Evolutionary conservation across 768 basidiomycete genomes (phyloP), one percentile per base, ranked within the genome.

Genomic region (Trichaptum fuscoviolaceum): DNA sequence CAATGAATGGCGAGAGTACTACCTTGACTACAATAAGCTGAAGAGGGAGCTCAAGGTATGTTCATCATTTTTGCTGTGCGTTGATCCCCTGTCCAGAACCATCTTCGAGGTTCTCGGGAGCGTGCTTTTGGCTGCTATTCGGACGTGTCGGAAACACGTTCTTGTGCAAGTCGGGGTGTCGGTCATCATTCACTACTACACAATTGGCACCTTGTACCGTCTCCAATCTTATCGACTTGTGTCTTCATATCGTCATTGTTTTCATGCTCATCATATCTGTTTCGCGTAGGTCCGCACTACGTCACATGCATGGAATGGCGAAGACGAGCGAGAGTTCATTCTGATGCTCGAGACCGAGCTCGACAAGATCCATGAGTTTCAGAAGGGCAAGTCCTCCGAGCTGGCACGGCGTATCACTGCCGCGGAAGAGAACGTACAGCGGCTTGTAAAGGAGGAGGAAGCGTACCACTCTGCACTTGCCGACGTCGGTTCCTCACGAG

Each of bases 361-460:
- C 35, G 92, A 95, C 73, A 99, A 99, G 79, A 89, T 98, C 58
- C 90, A 96, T 71, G 88, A 90, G 72, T 99, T 99, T 74, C 96
- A 99, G 75, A 92, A 89, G 74, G 79, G 82, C 35, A 99, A 97
- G 92, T 91, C 92, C 15, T 82, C 85, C 15, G 95, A 98, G 74
- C 84, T 97, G 42, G 85, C 93, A 30, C 81, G 79, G 9, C 89
- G 93, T 65, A 96, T 99, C 67, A 84, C 84, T 61, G 85, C 90
- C 35, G 92, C 95, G 23, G 94, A 96, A 73, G 85, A 84, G 63
- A 87, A 90, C 67, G 92, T 98, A 24, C 84, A 89, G 69, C 84
- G 83, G 20, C 86, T 98, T 60, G 93, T 96, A 59, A 79, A 80
- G 1, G 83, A 87, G 64, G 86, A 90, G 64, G 26, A 70, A 57